Evolutionary conservation across 2,329 filamentous ascomycete species (phyloP).

Genomic region (Penicillium aurantiogriseum): DNA sequence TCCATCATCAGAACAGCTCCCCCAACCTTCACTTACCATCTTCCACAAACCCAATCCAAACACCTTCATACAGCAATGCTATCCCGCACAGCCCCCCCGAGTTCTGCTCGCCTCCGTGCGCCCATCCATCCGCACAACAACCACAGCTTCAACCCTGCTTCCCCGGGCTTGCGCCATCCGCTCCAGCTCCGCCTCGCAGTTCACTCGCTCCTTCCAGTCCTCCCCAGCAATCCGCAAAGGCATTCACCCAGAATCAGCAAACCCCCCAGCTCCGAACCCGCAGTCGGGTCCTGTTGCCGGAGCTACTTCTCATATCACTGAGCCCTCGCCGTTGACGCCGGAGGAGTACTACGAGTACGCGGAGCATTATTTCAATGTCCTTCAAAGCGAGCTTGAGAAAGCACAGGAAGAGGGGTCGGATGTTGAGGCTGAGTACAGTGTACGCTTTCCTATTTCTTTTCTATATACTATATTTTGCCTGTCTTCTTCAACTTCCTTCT

Average conservation of each 20-base stretch:
- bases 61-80: conserved; percentile 30
- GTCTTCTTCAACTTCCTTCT: not conserved
- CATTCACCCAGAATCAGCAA: conserved; percentile 59
- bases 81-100: conserved; percentile 42
- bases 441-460: conserved; percentile 48
- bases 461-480: not conserved
- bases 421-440: conserved; percentile 85
- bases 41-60: not conserved
- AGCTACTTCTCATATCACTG: conserved; percentile 43
- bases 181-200: conserved; percentile 9
- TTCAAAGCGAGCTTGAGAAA: conserved; percentile 64
- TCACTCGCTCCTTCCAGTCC: conserved; percentile 35
- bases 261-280: conserved; percentile 50
- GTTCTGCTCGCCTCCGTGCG: conserved; percentile 34
- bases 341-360: conserved; percentile 74
- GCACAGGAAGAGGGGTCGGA: conserved; percentile 69
- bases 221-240: conserved; percentile 45
- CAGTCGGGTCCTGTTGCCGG: conserved; percentile 43
- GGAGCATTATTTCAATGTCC: conserved; percentile 68
- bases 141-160: conserved; percentile 14
- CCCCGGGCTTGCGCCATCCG: conserved; percentile 15
- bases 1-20: conserved; percentile 8
- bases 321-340: conserved; percentile 65
- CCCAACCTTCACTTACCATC: not conserved
- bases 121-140: conserved; percentile 22